Evolutionary conservation across 2,329 filamentous ascomycete species (phyloP).

Genomic region (Penicillium italicum): DNA sequence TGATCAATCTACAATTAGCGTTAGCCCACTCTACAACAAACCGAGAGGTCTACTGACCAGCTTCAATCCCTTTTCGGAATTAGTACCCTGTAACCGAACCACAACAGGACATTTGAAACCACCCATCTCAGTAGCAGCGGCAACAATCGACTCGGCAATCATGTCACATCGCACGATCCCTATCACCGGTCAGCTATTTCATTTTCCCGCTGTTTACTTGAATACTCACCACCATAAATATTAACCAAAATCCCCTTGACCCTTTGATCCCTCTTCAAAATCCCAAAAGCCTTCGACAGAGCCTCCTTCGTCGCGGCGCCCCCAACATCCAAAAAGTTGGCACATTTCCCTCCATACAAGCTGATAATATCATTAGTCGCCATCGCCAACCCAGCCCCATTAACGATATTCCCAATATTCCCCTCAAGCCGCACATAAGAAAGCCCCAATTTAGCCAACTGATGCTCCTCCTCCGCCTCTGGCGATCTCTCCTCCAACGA

Average conservation of each 20-base stretch:
- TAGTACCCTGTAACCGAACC: conserved; percentile 49
- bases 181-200: conserved; percentile 17
- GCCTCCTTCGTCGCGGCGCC: conserved; percentile 30
- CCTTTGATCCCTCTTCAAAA: conserved; percentile 23
- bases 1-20: conserved; percentile 31
- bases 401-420: conserved; percentile 35
- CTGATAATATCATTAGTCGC: conserved; percentile 34
- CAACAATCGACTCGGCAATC: conserved; percentile 51
- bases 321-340: conserved; percentile 35
- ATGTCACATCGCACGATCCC: conserved; percentile 51
- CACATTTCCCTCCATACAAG: conserved; percentile 27
- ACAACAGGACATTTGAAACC: conserved; percentile 45
- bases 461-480: conserved; percentile 30
- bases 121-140: conserved; percentile 39
- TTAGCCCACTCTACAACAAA: not conserved
- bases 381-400: conserved; percentile 37
- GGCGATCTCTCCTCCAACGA: conserved; percentile 33
- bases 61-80: conserved; percentile 41
- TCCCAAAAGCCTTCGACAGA: conserved; percentile 28
- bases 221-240: conserved; percentile 43
- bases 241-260: conserved; percentile 52
- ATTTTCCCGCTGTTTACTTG: no score
- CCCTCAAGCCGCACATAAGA: conserved; percentile 32
- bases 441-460: conserved; percentile 37
- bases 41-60: conserved; percentile 33